Conservation (phyloP, 2,329 filamentous ascomycete genomes). For the Fusarium vanettenii region DNA sequence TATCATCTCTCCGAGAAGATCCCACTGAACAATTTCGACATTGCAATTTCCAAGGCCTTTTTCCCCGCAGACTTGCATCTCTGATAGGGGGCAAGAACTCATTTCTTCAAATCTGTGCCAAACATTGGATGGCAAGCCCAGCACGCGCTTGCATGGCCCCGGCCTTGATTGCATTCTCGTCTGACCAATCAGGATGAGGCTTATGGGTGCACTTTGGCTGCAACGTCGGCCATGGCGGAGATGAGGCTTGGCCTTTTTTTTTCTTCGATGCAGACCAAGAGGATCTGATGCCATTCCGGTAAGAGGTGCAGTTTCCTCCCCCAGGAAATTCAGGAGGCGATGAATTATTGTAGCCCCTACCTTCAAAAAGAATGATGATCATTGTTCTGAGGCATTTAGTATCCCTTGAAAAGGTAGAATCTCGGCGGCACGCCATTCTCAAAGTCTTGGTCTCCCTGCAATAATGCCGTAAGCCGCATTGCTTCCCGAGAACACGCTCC, state of each 20-base stretch:
- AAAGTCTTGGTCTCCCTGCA: constrained; percentile 14
- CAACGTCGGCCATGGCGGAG: constrained; percentile 13
- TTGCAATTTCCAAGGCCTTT: background rate
- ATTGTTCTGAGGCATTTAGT: constrained; percentile 7
- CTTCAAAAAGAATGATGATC: background rate
- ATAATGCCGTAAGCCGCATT: background rate
- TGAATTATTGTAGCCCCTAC: background rate
- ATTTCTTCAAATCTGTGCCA: background rate
- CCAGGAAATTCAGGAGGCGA: background rate
- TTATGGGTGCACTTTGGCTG: constrained; percentile 18
- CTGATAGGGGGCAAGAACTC: background rate
- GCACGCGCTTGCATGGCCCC: constrained; percentile 24
- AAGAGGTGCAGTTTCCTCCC: background rate
- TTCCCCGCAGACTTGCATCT: constrained; percentile 28
- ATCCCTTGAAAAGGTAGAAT: background rate
- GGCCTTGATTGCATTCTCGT: constrained; percentile 9
- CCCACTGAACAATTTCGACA: background rate
- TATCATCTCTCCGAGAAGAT: background rate
- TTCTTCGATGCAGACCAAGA: background rate
- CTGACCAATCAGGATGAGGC: constrained; percentile 16
- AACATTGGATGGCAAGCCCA: constrained; percentile 22
- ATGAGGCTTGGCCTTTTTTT: constrained; percentile 28
- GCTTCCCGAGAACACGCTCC: background rate
- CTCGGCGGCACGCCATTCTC: background rate
- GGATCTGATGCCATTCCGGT: background rate